Evolutionary conservation across 2,329 filamentous ascomycete species (phyloP), one percentile per base, ranked within the genome.

Genomic region (Paraphoma sp.): DNA sequence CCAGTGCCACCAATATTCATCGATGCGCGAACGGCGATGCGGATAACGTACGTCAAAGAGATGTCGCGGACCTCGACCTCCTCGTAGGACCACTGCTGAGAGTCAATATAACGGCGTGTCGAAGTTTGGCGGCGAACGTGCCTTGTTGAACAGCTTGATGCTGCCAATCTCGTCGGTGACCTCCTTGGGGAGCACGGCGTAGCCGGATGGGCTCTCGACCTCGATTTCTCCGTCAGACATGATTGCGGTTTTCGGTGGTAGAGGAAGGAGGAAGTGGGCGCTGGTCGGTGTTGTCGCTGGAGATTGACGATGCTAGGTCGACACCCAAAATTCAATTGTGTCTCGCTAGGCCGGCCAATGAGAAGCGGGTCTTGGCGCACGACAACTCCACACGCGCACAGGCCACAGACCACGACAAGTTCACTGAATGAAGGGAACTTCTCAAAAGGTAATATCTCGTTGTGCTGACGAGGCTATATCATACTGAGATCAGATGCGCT

Each of bases 41-140:
- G 54, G 48, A 52, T 56, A 64, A 67, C 92, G 86, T 96, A 99
- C 95, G 94, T 98, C 86, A 99, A 87, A 78, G 95, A 99, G 85
- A 99, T 98, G 82, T 99, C 95, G 83, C 94, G 90, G 84, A 99
- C 95, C 88, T 99, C 95, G 79, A 99, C 94, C 89, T 98, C 92
- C 81, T 95, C 95, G 85, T 98, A 99, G 84, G 84, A 89, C 89
- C 93, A 97, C 85, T 70, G 61, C 55, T 31, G 45, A 44, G 4
- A 57, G 61, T 70, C 60, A 70, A 61, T 36, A 48, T 30, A 11
- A 23, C 55, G 48, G 6, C 30, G 49, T 52, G 45, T n/a, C 33
- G 47, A 31, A 30, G 45, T 46, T 54, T 56, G 50, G 58, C 36
- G 30, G 48, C 56, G 44, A 49, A 55, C 67, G 48, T 68, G 63